phyloP scores from a whole-genome alignment of 805 yeast genomes.

The Ogataea haglerorum region DNA sequence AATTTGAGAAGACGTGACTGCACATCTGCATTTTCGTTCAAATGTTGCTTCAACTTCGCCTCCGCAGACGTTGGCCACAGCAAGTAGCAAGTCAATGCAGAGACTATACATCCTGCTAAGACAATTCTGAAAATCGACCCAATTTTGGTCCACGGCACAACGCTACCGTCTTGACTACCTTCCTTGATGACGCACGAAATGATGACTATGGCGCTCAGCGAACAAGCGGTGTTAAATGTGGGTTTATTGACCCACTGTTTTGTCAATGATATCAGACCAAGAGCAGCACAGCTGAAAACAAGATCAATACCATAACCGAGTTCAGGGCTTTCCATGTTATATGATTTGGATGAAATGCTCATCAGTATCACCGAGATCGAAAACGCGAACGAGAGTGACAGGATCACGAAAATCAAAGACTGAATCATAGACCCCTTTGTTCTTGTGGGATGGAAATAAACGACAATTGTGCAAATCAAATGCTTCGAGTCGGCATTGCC shows the following conservation, averaged over 20 bases:
- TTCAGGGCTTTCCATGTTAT: conserved; percentile 35
- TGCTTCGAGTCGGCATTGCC: conserved; percentile 76
- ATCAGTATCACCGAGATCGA: conserved; percentile 51
- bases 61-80: conserved; percentile 64
- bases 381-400: conserved; percentile 53
- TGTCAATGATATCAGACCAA: conserved; percentile 66
- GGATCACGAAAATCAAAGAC: conserved; percentile 56
- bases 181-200: conserved; percentile 73
- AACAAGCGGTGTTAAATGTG: conserved; percentile 78
- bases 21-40: conserved; percentile 50
- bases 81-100: conserved; percentile 58
- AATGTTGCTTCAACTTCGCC: conserved; percentile 37
- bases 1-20: conserved; percentile 48
- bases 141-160: conserved; percentile 53
- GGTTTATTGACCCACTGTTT: conserved; percentile 65
- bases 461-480: conserved; percentile 77
- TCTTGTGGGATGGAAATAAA: conserved; percentile 80
- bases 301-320: conserved; percentile 53
- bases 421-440: conserved; percentile 80
- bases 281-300: conserved; percentile 47
- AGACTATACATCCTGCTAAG: conserved; percentile 53
- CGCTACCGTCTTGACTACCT: conserved; percentile 58
- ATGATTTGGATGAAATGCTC: conserved; percentile 45
- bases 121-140: conserved; percentile 56
- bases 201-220: conserved; percentile 67